Base-by-base conservation (phyloP, 2,329 filamentous ascomycete genomes). In the Blastomyces gilchristii region DNA sequence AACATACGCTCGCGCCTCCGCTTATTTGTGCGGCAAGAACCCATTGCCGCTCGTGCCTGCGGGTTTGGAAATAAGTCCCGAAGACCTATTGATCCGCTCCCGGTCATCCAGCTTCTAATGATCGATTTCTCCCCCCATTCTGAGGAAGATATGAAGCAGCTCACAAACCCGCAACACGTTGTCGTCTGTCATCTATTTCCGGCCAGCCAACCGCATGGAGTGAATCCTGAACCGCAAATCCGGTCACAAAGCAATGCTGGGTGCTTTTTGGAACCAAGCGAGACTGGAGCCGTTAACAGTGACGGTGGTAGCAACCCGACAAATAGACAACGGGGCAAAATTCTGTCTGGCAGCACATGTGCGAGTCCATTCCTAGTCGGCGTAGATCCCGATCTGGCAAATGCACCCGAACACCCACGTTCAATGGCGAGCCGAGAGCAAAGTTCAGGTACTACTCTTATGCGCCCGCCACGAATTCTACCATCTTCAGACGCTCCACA, bases 11-110 rank as follows among this genome's bases (percentile, higher is more conserved):
- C 68, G 18, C 71, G 77, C 11, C 76, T 76, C 65, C 72, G 71
- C 47, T 71, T 80, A 8, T 73, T 76, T 53, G 74, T 80, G 37
- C 74, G 78, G 53, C 78, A 81, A 66, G 78, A 81, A 54, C 78
- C 78, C 41, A 68, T 76, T 34, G 77, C 76, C 25, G 78, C 77
- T 52, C 74, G 78, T 63, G 78, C 78, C 41, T 79, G 77, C 67
- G 78, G 77, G 18, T 76, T 77, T 43, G 77, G 78, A 45, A 78
- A 80, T 61, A 73, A 78, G 64, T 78, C 79, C 62, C 73, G 78
- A 63, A 73, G 78, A 56, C 73, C 77, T 4, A 73, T 81, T 39
- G 78, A 80, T 64, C 79, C 79, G 18, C 76, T 78, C 25, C 78
- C 78, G 22, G 78, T 81, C 52, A 67, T 81, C 25, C 79, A 80